These are phyloP conservation scores for Pharnaceum exiguum DNA, from an alignment of 148 eudicot genomes.

Conservation along the genomic window DNA sequence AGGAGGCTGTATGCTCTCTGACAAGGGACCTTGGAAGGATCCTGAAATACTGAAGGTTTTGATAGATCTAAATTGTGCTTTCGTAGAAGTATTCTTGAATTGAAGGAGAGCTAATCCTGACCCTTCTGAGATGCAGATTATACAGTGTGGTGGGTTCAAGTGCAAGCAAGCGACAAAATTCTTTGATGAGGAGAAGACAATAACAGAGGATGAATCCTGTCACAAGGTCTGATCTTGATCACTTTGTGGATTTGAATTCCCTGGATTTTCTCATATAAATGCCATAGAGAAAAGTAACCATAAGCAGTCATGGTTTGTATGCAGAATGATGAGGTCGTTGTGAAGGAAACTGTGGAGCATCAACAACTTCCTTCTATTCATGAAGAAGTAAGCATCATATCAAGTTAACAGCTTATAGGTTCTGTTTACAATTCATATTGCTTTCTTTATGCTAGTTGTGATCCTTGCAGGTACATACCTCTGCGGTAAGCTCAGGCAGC, in stretches of 20 bases:
- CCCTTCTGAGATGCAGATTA: constrained; percentile 22
- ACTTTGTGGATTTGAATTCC: not conserved
- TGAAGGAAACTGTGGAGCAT: constrained; percentile 17
- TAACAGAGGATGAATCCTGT: constrained; percentile 30
- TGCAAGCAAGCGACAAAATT: constrained; percentile 22
- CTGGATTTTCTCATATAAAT: too few species aligned
- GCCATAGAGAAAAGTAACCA: too few species aligned
- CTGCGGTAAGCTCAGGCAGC: constrained; percentile 14
- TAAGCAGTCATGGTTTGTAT: too few species aligned
- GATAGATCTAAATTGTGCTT: not conserved
- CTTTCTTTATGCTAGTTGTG: constrained; percentile 3
- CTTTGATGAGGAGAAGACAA: constrained; percentile 38
- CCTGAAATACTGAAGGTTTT: constrained; percentile 74
- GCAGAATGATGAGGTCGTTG: constrained; percentile 31
- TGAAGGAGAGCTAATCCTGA: not conserved
- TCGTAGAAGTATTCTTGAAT: too few species aligned
- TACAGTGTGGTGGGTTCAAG: constrained; percentile 34
- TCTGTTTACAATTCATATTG: not conserved
- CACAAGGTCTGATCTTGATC: constrained; percentile 23
- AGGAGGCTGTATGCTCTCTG: constrained; percentile 94
- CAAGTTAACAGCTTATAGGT: too few species aligned
- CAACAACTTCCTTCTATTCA: constrained; percentile 22
- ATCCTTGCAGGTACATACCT: constrained; percentile 14
- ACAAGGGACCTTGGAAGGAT: constrained; percentile 95
- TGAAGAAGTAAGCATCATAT: constrained; percentile 36